phyloP scores from a whole-genome alignment of 2,329 filamentous ascomycete species.

The Triangularia setosa region DNA sequence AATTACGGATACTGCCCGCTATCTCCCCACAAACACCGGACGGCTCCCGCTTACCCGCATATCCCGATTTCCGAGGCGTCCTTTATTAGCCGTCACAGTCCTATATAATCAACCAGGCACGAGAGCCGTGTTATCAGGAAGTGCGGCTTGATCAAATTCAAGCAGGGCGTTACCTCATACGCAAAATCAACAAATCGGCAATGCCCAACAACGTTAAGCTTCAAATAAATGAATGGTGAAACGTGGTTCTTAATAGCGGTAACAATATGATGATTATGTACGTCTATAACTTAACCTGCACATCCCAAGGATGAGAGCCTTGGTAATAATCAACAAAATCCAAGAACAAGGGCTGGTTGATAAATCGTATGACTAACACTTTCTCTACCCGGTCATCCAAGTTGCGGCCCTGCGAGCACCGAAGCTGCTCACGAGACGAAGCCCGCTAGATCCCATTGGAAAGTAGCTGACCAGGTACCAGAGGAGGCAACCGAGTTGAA shows the following conservation, averaged over 20 bases:
- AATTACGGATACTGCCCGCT: background rate
- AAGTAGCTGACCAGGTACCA: slow-evolving; percentile 99
- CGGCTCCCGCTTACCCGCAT: background rate
- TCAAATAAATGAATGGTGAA: too few species aligned
- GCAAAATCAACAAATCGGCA: too few species aligned
- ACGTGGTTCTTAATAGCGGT: background rate
- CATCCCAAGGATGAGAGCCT: background rate
- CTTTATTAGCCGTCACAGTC: background rate
- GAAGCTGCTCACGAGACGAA: slow-evolving; percentile 82
- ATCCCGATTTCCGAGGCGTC: background rate
- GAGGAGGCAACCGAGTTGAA: slow-evolving; percentile 76
- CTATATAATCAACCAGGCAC: background rate
- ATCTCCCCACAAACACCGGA: background rate
- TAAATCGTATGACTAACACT: background rate
- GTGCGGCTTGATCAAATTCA: background rate
- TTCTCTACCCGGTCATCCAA: slow-evolving; percentile 73
- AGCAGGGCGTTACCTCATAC: background rate
- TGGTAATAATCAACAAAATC: background rate
- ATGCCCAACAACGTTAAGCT: too few species aligned
- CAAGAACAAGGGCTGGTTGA: background rate
- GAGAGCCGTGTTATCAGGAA: background rate
- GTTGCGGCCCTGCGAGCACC: slow-evolving; percentile 78
- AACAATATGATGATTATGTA: background rate
- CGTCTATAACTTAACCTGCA: background rate
- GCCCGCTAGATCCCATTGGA: slow-evolving; percentile 86